Evolutionary conservation across 257 asterid genomes (phyloP).

Genomic region (Capsicum chinense): DNA sequence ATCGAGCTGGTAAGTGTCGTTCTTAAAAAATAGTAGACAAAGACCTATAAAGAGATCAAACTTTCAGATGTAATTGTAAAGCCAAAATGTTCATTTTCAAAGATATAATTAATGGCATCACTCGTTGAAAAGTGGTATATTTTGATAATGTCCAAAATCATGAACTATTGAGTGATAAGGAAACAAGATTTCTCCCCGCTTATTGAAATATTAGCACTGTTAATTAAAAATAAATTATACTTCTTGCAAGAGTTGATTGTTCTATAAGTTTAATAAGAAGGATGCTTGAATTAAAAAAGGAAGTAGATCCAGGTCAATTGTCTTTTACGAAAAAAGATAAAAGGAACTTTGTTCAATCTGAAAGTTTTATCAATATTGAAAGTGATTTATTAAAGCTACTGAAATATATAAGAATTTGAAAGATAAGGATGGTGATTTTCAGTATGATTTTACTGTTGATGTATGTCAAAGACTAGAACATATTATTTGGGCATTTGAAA

Average conservation of each 20-base stretch:
- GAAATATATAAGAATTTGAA: neutral
- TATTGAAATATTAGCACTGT: neutral
- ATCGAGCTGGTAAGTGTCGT: neutral
- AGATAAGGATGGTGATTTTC: neutral
- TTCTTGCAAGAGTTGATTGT: too few species aligned
- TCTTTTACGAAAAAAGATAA: neutral
- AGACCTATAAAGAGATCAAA: neutral
- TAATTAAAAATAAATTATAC: too few species aligned
- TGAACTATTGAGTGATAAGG: neutral
- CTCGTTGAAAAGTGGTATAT: neutral
- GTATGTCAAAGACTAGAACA: neutral
- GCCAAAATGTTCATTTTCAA: neutral
- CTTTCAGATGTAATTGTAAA: neutral
- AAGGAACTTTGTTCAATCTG: neutral
- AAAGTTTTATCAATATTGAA: neutral
- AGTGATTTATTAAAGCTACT: neutral
- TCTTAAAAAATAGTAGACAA: neutral
- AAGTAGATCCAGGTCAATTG: neutral
- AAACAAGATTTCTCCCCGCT: neutral
- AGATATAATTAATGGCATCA: neutral
- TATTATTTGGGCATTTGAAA: neutral
- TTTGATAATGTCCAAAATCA: neutral
- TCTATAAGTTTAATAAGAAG: neutral
- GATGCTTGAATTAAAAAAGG: neutral
- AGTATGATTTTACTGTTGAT: neutral